Evolutionary conservation across 768 basidiomycete genomes (phyloP), one percentile per base, ranked within the genome.

Genomic region (Pleurotus ostreatus): DNA sequence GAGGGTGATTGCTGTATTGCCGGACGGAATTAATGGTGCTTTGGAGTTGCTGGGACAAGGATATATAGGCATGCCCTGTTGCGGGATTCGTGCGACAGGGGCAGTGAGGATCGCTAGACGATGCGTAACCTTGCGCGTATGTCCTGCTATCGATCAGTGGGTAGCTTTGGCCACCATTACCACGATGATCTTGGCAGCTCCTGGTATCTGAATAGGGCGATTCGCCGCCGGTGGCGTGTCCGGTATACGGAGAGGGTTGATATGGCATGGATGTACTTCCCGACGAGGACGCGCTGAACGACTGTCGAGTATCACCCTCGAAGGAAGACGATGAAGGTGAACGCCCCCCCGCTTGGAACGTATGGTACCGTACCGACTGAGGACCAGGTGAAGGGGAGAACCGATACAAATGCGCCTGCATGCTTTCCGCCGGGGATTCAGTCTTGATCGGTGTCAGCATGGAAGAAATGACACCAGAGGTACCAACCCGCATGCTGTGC

Each of bases 371-470:
- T 60, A 78, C 74, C 54, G 76, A 78, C 30, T 26, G 38, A 57
- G 81, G 82, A 39, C 68, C 77, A 43, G 80, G 81, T 4, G 85
- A 86, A 9, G 83, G 78, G 16, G 84, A 83, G 71, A 88, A 86
- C 59, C 87, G 85, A 70, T 89, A 88, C 40, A 88, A 76, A 60
- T 79, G 77, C 11, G 79, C 67, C 43, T 72, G 70, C 30, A 76
- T 67, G 45, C 75, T 67, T 20, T 86, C 86, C 49, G 78, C 46
- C 34, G 74, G 61, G 8, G 81, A 78, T 61, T 89, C 88, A 52
- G 85, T 81, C 70, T 89, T 88, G 70, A 87, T 85, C 55, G 83
- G 83, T 60, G 79, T 79, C 61, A 84, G 72, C 41, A 81, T 71
- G 13, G 77, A 71, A 59, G 78, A 72, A 41, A 74, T 68, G 25